A percentile compares a stretch with the other conserved stretches of the same genome.
These are phyloP conservation scores for Trichosporon sp. DNA, from an alignment of 1,284 basidiomycete species.

Conservation along the genomic window DNA sequence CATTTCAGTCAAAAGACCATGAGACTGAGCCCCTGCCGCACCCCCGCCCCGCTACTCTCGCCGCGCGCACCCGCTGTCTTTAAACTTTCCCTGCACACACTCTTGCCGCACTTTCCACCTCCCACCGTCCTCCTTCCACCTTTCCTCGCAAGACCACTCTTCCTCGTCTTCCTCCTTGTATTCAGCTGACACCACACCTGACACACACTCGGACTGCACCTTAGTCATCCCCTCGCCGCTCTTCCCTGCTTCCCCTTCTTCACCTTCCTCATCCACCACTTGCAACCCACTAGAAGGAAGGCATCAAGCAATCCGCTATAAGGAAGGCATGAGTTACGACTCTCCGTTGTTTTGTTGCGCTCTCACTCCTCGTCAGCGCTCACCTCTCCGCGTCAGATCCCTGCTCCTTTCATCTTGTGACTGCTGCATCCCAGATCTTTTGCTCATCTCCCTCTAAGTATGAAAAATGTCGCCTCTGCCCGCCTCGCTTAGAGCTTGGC, in stretches of 20 bases:
- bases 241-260: too few species aligned
- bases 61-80: not conserved
- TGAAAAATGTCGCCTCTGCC: not conserved
- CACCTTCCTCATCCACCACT: too few species aligned
- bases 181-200: too few species aligned
- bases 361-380: not conserved
- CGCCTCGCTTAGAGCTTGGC: slow-evolving; percentile 10
- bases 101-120: not conserved
- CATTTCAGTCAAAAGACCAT: not conserved
- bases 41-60: not conserved
- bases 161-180: not conserved
- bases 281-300: too few species aligned
- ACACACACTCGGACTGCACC: too few species aligned
- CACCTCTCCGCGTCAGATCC: not conserved
- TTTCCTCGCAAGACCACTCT: not conserved
- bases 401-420: not conserved
- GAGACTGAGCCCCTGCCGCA: too few species aligned
- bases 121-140: too few species aligned
- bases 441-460: not conserved
- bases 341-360: too few species aligned
- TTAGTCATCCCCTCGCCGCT: too few species aligned
- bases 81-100: not conserved
- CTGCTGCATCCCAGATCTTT: not conserved
- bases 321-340: too few species aligned
- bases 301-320: too few species aligned